Base-by-base conservation (phyloP, 2,329 filamentous ascomycete species). In the Cladosporium sp. region DNA sequence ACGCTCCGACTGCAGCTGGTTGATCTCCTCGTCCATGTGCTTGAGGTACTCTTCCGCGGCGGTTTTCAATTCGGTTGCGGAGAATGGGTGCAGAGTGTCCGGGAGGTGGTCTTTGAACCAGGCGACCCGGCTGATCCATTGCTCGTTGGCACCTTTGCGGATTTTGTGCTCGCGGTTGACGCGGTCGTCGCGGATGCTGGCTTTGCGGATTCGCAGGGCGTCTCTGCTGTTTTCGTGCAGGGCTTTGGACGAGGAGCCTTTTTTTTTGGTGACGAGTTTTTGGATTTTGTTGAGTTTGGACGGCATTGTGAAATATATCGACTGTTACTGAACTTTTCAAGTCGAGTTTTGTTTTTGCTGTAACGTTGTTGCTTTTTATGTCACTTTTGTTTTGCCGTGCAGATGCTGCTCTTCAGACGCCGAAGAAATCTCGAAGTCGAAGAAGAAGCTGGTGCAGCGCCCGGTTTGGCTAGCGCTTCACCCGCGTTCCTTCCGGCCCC, bases 191-290 rank as follows among this genome's bases (percentile, higher is more conserved):
- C 95, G 86, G 69, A 89, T 85, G 67, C 87, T 86, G 23, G 95
- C 95, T 72, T 89, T 86, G 76, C 92, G 90, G 68, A 98, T 82
- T 60, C 92, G 87, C 74, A 90, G 87, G 3, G 93, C 91, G 81
- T 98, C 92, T 70, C 95, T 86, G 67, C 93, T 97, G 76, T 92
- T 92, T 78, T 93, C 90, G 75, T 98, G 94, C 25, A 98, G 84
- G 14, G 89, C 85, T 32, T 89, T 88, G 56, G 92, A 85, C 46
- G 88, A 87, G 23, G 88, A 88, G 69, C 88, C 87, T 70, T 90
- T 88, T 85, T 97, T 97, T 82, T 96, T 97, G 36, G 88, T 83
- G 69, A 98, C 94, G 69, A 92, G 88, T 81, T 98, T 98, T 68
- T 91, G 87, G 23, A 95, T 91, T 77, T 97, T 98, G 69, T 87